These are phyloP conservation scores for Bryum argenteum DNA, from an alignment of 225 moss, liverwort and hornwort species.

Conservation along the genomic window DNA sequence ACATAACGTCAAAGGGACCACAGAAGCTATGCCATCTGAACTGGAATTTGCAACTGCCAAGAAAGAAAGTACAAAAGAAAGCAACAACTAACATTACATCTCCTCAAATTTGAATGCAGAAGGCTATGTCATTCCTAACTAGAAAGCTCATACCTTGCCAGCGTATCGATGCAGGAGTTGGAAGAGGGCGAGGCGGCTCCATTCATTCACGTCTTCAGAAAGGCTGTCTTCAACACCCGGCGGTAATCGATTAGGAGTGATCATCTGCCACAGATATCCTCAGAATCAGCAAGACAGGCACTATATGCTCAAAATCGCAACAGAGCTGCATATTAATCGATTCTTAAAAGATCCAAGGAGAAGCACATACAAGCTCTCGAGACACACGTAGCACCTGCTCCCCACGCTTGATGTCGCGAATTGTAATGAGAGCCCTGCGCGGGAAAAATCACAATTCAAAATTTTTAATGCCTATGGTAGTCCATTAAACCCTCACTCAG, in stretches of 20 bases:
- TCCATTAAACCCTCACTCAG: neutral
- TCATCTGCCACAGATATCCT: conserved; percentile 43
- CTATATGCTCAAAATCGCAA: conserved; percentile 7
- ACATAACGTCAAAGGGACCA: conserved; percentile 8
- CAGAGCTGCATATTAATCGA: neutral
- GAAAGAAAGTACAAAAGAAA: conserved; percentile 12
- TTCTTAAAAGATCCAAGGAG: conserved; percentile 1
- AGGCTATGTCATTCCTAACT: neutral
- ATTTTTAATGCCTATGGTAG: neutral
- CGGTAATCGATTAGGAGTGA: conserved; percentile 49
- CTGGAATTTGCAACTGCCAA: conserved; percentile 10
- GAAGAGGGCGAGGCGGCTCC: conserved; percentile 59
- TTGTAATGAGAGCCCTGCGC: conserved; percentile 40
- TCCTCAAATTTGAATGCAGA: neutral
- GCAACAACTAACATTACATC: conserved; percentile 1
- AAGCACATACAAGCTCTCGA: conserved; percentile 48
- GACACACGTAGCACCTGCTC: conserved; percentile 54
- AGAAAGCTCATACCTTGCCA: conserved; percentile 43
- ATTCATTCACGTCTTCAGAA: conserved; percentile 49
- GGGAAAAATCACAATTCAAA: neutral
- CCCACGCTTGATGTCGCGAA: conserved; percentile 51
- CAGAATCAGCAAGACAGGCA: conserved; percentile 5
- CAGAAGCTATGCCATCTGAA: conserved; percentile 10
- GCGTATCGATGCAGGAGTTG: conserved; percentile 53
- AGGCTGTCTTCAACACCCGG: conserved; percentile 34